A percentile compares a stretch with the other conserved stretches of the same genome.
These are phyloP conservation scores for Lachnellula occidentalis DNA, from an alignment of 2,329 filamentous ascomycete genomes.

Conservation along the genomic window DNA sequence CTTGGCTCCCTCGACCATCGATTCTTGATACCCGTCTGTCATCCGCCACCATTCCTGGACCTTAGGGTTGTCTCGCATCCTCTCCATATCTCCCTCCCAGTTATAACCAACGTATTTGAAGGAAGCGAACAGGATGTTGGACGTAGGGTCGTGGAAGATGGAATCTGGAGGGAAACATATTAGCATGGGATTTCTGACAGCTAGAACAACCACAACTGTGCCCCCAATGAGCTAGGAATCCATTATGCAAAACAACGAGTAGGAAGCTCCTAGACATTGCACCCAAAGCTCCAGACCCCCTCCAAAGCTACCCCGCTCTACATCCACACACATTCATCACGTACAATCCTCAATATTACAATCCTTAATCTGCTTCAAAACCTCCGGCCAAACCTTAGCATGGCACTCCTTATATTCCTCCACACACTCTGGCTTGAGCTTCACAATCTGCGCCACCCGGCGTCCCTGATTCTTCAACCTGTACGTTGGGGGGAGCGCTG, in stretches of 20 bases:
- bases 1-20: constrained; percentile 52
- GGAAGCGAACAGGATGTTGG: constrained; percentile 62
- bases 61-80: constrained; percentile 66
- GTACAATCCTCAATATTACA: constrained; percentile 70
- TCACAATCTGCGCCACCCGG: constrained; percentile 67
- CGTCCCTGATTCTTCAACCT: constrained; percentile 38
- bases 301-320: not conserved
- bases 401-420: constrained; percentile 70
- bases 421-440: constrained; percentile 60
- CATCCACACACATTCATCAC: constrained; percentile 14
- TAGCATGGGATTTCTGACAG: not conserved
- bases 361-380: constrained; percentile 68
- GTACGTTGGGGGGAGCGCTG: constrained; percentile 10
- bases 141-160: constrained; percentile 62
- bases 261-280: no score
- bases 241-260: not conserved
- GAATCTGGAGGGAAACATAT: constrained; percentile 46
- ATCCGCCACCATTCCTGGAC: constrained; percentile 76
- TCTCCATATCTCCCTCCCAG: constrained; percentile 69
- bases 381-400: constrained; percentile 70
- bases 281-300: not conserved
- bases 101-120: constrained; percentile 76
- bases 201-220: not conserved
- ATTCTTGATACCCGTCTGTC: constrained; percentile 72
- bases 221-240: not conserved